phyloP scores from a whole-genome alignment of 2,329 filamentous ascomycete species.

The Fusarium floridanum region DNA sequence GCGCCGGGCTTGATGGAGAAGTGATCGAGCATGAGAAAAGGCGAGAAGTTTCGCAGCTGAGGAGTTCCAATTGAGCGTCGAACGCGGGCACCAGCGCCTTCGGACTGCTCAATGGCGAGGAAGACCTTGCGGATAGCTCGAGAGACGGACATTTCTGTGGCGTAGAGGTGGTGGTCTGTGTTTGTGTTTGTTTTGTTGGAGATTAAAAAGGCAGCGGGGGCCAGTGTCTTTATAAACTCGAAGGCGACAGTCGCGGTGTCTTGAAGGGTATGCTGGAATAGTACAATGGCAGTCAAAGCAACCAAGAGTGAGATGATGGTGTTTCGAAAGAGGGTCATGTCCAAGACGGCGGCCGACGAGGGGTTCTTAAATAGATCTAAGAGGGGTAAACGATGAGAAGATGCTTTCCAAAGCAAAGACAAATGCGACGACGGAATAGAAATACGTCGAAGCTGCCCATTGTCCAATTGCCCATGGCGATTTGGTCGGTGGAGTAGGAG shows the following conservation, averaged over 20 bases:
- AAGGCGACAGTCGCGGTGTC: slow-evolving; percentile 36
- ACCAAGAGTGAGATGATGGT: slow-evolving; percentile 45
- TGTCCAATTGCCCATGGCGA: slow-evolving; percentile 16
- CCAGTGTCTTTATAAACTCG: slow-evolving; percentile 31
- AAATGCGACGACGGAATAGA: slow-evolving; percentile 33
- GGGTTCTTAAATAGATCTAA: slow-evolving; percentile 35
- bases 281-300: slow-evolving; percentile 46
- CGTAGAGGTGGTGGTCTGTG: slow-evolving; percentile 46
- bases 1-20: slow-evolving; percentile 84
- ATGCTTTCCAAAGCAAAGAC: slow-evolving; percentile 32
- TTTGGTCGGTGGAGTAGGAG: slow-evolving; percentile 12
- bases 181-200: slow-evolving; percentile 2
- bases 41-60: slow-evolving; percentile 85
- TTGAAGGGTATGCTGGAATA: slow-evolving; percentile 46
- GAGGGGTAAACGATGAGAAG: slow-evolving; percentile 23
- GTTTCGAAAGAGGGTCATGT: slow-evolving; percentile 49
- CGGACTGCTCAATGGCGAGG: slow-evolving; percentile 85
- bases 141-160: slow-evolving; percentile 72
- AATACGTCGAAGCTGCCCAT: slow-evolving; percentile 31
- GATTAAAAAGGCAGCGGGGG: slow-evolving; percentile 4
- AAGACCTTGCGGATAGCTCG: slow-evolving; percentile 87
- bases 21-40: slow-evolving; percentile 97
- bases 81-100: slow-evolving; percentile 89
- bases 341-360: slow-evolving; percentile 28
- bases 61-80: slow-evolving; percentile 89